Percentiles rank a stretch among this genome's conserved stretches.
phyloP scores from a whole-genome alignment of 305 asterid genomes.

The Solanum hybrid region DNA sequence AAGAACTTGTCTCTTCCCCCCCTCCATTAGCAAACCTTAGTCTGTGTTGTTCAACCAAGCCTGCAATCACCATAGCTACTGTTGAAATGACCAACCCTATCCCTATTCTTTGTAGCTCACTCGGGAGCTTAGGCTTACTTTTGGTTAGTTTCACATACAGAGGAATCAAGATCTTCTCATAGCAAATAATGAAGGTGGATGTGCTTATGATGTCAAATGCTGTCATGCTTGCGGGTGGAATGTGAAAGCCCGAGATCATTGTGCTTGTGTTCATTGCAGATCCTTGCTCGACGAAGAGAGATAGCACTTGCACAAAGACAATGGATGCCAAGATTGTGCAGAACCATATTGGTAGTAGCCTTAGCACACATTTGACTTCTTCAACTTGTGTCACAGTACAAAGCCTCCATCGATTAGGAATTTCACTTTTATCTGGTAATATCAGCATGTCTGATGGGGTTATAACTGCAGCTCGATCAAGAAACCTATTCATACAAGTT shows the following conservation, averaged over 20 bases:
- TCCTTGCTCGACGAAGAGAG: slow-evolving; percentile 88
- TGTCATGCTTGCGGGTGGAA: slow-evolving; percentile 90
- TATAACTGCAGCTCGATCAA: slow-evolving; percentile 62
- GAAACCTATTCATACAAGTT: slow-evolving; percentile 36
- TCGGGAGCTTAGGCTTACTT: slow-evolving; percentile 43
- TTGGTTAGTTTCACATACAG: slow-evolving; percentile 41
- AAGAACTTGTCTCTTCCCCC: slow-evolving; percentile 43
- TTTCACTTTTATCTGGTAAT: slow-evolving; percentile 33
- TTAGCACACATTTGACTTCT: slow-evolving; percentile 66
- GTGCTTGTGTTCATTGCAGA: slow-evolving; percentile 74
- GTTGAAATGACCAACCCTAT: slow-evolving; percentile 62
- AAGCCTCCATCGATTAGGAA: slow-evolving; percentile 61
- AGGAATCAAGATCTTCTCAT: slow-evolving; percentile 53
- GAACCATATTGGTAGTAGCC: slow-evolving; percentile 79
- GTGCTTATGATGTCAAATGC: slow-evolving; percentile 72
- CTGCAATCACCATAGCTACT: slow-evolving; percentile 56
- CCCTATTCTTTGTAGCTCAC: slow-evolving; percentile 66
- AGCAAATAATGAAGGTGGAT: slow-evolving; percentile 63
- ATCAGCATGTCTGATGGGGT: slow-evolving; percentile 36
- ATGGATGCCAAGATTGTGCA: slow-evolving; percentile 72
- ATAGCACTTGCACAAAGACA: slow-evolving; percentile 66
- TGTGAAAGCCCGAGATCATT: slow-evolving; percentile 32
- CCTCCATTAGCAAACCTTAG: slow-evolving; percentile 26
- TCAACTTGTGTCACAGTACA: slow-evolving; percentile 78
- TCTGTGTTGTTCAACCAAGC: slow-evolving; percentile 63